phyloP scores from a whole-genome alignment of 345 rosid species.

The Salix brachista region DNA sequence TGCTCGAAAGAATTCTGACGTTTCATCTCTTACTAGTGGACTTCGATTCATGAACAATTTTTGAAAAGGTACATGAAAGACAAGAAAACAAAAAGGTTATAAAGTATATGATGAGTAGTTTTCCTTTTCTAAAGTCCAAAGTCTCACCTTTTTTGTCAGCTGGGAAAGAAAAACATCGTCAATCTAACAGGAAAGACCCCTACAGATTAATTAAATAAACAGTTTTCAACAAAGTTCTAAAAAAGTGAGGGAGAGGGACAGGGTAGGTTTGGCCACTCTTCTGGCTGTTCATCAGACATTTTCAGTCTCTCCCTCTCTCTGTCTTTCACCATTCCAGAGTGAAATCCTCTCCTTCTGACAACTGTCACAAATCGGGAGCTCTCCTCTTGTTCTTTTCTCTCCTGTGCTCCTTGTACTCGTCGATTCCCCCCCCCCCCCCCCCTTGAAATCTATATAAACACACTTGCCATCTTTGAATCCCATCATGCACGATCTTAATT shows the following conservation, averaged over 20 bases:
- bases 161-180: neutral
- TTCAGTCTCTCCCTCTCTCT: slow-evolving; percentile 24
- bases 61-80: neutral
- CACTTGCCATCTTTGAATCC: neutral
- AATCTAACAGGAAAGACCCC: neutral
- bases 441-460: slow-evolving; percentile 1
- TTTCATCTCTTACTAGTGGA: neutral
- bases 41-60: neutral
- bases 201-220: neutral
- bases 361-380: slow-evolving; percentile 33
- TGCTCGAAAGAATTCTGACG: neutral
- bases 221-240: neutral
- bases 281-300: neutral
- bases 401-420: slow-evolving; percentile 15
- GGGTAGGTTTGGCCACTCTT: neutral
- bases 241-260: neutral
- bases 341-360: slow-evolving; percentile 35
- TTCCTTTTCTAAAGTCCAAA: neutral
- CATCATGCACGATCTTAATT: neutral
- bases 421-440: neutral
- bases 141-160: neutral
- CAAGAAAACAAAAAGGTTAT: neutral
- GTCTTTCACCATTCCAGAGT: slow-evolving; percentile 12
- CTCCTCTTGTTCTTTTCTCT: slow-evolving; percentile 21
- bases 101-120: neutral